Evolutionary conservation across 257 asterid species (phyloP).

Genomic region (Linaria vulgaris): DNA sequence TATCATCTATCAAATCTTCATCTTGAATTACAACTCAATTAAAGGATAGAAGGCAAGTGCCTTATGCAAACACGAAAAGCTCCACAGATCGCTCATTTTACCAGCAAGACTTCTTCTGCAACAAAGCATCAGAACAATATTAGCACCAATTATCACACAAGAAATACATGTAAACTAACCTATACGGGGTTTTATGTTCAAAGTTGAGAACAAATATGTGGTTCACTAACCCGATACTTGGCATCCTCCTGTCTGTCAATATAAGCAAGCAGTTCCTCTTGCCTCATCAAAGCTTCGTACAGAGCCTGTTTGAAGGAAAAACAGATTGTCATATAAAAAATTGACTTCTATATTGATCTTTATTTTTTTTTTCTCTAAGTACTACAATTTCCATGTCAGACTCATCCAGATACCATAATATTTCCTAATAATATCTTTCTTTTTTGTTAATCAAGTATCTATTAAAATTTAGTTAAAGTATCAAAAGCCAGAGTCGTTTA

Average conservation of each 20-base stretch:
- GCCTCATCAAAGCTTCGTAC: slow-evolving; percentile 71
- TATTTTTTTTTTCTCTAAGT: no score
- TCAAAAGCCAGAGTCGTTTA: no score
- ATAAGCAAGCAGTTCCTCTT: slow-evolving; percentile 78
- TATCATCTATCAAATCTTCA: slow-evolving; percentile 26
- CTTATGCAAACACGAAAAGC: slow-evolving; percentile 8
- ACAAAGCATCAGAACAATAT: slow-evolving; percentile 23
- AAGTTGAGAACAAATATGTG: slow-evolving; percentile 7
- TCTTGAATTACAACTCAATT: slow-evolving; percentile 23
- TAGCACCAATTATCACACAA: slow-evolving; percentile 15
- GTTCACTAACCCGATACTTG: slow-evolving; percentile 43
- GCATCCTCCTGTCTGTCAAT: slow-evolving; percentile 61
- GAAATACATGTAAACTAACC: neutral
- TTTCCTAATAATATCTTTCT: no score
- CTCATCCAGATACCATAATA: no score
- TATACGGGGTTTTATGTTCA: neutral
- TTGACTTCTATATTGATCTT: no score
- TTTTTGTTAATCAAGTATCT: no score
- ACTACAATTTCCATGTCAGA: no score
- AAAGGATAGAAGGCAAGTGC: slow-evolving; percentile 23
- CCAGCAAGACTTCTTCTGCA: slow-evolving; percentile 68
- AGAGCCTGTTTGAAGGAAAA: slow-evolving; percentile 48
- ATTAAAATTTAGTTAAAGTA: no score
- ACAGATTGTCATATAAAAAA: neutral
- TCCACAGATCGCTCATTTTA: slow-evolving; percentile 28